Evolutionary conservation across 768 basidiomycete genomes (phyloP).

Genomic region (Boletus rex-veris): DNA sequence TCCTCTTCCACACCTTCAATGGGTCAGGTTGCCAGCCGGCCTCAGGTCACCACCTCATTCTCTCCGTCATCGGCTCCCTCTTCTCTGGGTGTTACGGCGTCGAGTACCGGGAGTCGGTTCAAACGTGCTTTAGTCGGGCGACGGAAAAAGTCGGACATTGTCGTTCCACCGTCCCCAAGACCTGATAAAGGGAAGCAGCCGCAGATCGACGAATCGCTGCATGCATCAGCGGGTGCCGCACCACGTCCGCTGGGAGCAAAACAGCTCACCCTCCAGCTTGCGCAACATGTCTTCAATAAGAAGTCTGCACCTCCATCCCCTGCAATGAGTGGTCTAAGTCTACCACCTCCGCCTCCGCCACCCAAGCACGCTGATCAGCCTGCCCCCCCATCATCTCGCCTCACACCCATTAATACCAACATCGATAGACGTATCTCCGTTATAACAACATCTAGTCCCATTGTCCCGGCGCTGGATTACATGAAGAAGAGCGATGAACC

Average conservation of each 20-base stretch:
- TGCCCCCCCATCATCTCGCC: conserved; percentile 21
- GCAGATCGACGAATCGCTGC: conserved; percentile 17
- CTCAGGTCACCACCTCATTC: conserved; percentile 20
- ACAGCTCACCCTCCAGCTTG: conserved; percentile 40
- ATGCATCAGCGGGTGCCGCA: conserved; percentile 7
- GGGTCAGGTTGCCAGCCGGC: conserved; percentile 36
- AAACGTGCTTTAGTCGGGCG: conserved; percentile 32
- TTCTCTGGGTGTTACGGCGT: conserved; percentile 17
- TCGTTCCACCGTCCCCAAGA: conserved; percentile 18
- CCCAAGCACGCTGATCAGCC: conserved; percentile 33
- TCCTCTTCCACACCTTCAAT: conserved; percentile 29
- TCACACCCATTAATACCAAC: conserved; percentile 18
- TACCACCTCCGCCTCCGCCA: conserved; percentile 37
- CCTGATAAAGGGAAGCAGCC: conserved; percentile 21
- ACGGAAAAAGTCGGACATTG: conserved; percentile 31
- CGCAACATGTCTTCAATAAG: conserved; percentile 47
- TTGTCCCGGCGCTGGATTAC: conserved; percentile 56
- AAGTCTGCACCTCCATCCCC: conserved; percentile 34
- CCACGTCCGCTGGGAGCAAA: conserved; percentile 29
- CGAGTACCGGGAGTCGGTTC: conserved; percentile 27
- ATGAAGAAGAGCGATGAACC: conserved; percentile 42
- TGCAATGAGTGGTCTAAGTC: conserved; percentile 27
- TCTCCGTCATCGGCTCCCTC: conserved; percentile 30
- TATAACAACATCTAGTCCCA: conserved; percentile 51
- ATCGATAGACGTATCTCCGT: conserved; percentile 46